Evolutionary conservation across 2,329 filamentous ascomycete genomes (phyloP).

Genomic region (Ascochyta clinopodiicola): DNA sequence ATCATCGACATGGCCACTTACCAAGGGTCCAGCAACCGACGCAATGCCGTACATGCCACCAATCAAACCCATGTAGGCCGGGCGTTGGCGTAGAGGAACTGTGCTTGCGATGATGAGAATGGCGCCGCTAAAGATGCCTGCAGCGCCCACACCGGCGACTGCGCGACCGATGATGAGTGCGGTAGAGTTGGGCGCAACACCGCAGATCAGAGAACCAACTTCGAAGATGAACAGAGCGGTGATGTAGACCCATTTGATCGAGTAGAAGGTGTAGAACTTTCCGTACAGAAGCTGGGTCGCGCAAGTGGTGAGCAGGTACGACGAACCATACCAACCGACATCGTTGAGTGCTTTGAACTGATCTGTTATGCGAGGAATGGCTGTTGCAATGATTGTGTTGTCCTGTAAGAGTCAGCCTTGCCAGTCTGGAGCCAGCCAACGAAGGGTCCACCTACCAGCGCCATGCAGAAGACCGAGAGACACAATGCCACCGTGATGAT

Average conservation of each 20-base stretch:
- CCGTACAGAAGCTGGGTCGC: constrained; percentile 50
- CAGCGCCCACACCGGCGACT: constrained; percentile 58
- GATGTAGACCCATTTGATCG: constrained; percentile 56
- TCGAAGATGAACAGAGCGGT: constrained; percentile 57
- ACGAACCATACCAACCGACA: constrained; percentile 55
- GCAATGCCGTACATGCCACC: constrained; percentile 60
- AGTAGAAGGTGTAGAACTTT: constrained; percentile 56
- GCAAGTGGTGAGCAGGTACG: constrained; percentile 53
- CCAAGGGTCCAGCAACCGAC: constrained; percentile 55
- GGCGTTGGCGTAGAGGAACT: constrained; percentile 55
- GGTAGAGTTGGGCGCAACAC: constrained; percentile 56
- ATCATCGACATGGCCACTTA: constrained; percentile 27
- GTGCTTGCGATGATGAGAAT: constrained; percentile 55
- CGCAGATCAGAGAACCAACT: constrained; percentile 60
- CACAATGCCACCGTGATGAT: constrained; percentile 45
- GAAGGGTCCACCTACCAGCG: constrained; percentile 33
- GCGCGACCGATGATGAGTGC: constrained; percentile 61
- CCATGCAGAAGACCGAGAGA: constrained; percentile 49
- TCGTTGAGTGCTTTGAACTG: constrained; percentile 55
- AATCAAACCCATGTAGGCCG: constrained; percentile 57
- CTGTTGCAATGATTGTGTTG: constrained; percentile 49
- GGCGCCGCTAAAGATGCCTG: constrained; percentile 59
- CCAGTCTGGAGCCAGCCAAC: not conserved
- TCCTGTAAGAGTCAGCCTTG: constrained; percentile 9
- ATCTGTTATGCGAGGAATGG: constrained; percentile 58